These are phyloP conservation scores for Carex scoparia DNA, from an alignment of 176 grass and related monocot genomes.

Conservation along the genomic window DNA sequence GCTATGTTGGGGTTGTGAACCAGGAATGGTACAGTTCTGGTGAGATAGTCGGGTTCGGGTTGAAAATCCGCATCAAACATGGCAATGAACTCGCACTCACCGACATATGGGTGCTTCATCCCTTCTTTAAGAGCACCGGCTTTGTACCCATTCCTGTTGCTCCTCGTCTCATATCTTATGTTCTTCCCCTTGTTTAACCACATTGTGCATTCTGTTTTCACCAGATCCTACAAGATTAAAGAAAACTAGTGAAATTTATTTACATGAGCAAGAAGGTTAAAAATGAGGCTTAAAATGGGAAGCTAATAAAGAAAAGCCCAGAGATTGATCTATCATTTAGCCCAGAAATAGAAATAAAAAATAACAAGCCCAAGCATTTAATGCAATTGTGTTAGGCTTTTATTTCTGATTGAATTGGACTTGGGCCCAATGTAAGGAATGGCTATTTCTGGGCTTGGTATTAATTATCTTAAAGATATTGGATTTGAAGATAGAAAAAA, in stretches of 20 bases:
- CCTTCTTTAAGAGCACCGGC: slow-evolving; percentile 42
- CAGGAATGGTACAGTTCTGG: slow-evolving; percentile 27
- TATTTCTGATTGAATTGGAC: not conserved
- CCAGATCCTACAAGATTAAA: slow-evolving; percentile 17
- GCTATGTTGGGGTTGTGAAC: slow-evolving; percentile 30
- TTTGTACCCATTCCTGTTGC: slow-evolving; percentile 42
- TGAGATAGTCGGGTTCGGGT: slow-evolving; percentile 24
- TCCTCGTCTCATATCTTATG: slow-evolving; percentile 30
- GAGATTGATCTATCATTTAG: not conserved
- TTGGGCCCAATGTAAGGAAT: not conserved
- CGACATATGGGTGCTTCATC: slow-evolving; percentile 38
- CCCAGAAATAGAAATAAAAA: not conserved
- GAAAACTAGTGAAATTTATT: not conserved
- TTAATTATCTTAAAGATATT: not conserved
- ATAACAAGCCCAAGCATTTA: not conserved
- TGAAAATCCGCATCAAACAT: slow-evolving; percentile 46
- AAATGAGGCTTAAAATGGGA: not conserved
- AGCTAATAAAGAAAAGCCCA: not conserved
- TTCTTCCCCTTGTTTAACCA: slow-evolving; percentile 36
- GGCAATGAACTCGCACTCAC: slow-evolving; percentile 27
- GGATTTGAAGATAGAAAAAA: not conserved
- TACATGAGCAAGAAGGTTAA: not conserved
- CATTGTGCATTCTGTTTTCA: slow-evolving; percentile 30
- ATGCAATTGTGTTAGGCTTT: not conserved
- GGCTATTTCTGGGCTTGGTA: not conserved